Percentiles rank a stretch among this genome's conserved stretches.
Evolutionary conservation across 1,284 basidiomycete species (phyloP).

Genomic region (Pholiota adiposa): DNA sequence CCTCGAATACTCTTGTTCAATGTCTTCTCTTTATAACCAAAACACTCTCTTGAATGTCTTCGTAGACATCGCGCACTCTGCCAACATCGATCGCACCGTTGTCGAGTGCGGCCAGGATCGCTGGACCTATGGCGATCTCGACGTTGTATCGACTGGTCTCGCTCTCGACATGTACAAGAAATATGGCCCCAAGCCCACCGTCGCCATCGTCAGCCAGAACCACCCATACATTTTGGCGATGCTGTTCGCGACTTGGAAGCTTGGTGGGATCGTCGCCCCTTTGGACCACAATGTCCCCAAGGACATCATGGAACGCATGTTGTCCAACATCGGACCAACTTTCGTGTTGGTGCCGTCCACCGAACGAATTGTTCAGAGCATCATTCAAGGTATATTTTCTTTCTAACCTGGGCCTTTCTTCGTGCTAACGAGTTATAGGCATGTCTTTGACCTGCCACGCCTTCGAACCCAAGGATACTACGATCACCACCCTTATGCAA

Average conservation of each 20-base stretch:
- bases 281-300: constrained; percentile 36
- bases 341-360: constrained; percentile 31
- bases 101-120: constrained; percentile 32
- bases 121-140: constrained; percentile 36
- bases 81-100: constrained; percentile 23
- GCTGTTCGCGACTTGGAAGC: constrained; percentile 38
- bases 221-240: constrained; percentile 36
- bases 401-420: neutral
- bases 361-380: constrained; percentile 25
- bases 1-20: constrained; percentile 15
- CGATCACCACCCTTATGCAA: constrained; percentile 33
- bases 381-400: constrained; percentile 26
- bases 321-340: constrained; percentile 33
- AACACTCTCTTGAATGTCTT: constrained; percentile 27
- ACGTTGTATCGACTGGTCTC: constrained; percentile 33
- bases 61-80: constrained; percentile 22
- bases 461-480: constrained; percentile 29
- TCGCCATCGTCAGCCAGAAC: constrained; percentile 39
- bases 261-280: constrained; percentile 35
- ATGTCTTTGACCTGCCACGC: constrained; percentile 21
- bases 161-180: constrained; percentile 28
- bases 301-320: constrained; percentile 35
- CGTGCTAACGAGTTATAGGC: constrained; percentile 18
- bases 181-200: constrained; percentile 29
- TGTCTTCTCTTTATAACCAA: constrained; percentile 12